Base-by-base conservation (phyloP, 139 green algal species). In the Chlamydomonas incerta region DNA sequence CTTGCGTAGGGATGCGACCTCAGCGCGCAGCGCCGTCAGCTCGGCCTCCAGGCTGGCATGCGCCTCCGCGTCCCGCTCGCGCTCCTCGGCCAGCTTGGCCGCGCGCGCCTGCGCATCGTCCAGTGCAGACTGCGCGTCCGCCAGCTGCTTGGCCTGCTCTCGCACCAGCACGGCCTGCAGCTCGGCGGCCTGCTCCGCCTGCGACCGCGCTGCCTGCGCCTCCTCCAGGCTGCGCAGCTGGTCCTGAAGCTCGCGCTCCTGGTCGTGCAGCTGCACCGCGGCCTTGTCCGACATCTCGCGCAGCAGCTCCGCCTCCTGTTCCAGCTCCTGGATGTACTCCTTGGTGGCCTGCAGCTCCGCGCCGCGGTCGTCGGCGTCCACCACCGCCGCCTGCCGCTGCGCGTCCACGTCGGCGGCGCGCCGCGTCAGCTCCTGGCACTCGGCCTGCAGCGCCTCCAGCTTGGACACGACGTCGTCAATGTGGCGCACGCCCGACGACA, bases 291-390 rank as follows among this genome's bases (percentile, higher is more conserved):
- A 20, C 18, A 76, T 9, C 65, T 55, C 47, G 35, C 50, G 79
- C 79, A 85, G 65, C 31, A 85, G 24, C 21, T 35, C 66, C 23
- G 24, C 66, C 65, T 85, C 65, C 47, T 75, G 47, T 28, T 85
- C 79, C 31, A 85, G 50, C 66, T 76, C 79, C 20, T 11, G 4
- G 33, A 85, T 85, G 33, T 75, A 85, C n/a, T 68, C 79, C 37
- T 75, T 47, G 21, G 47, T 85, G 0, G 79, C 79, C 20, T 67
- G 31, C 18, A 75, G 63, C 79, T 85, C 79, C 3, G 77, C 63
- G 24, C 29, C 20, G 11, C 63, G 63, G 21, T 85, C 79, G 3
- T 52, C 66, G 0, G 47, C 79, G 3, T 67, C 47, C n/a, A 57
- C 35, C n/a, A 57, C 37, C 0, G 79, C 79, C 66, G 55, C 18